Conservation (phyloP, 495 filamentous ascomycete species). For the Chaetomidium leptoderma region DNA sequence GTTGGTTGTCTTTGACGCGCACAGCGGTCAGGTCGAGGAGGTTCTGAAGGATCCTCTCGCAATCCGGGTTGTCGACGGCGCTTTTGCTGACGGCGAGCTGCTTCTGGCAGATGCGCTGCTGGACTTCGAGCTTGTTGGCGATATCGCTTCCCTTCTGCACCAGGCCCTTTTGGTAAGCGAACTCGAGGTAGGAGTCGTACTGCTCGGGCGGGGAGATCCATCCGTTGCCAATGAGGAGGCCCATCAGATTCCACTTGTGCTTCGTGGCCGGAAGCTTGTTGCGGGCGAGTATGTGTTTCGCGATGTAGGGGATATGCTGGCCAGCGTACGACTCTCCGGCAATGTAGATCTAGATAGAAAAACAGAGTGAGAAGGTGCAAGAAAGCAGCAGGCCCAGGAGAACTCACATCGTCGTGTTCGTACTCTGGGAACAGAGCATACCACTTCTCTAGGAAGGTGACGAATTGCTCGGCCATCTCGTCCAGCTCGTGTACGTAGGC, state of each 20-base stretch:
- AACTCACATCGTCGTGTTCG: slow-evolving; percentile 82
- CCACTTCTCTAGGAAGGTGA: slow-evolving; percentile 86
- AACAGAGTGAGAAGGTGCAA: slow-evolving; percentile 17
- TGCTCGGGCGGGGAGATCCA: slow-evolving; percentile 91
- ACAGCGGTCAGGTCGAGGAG: slow-evolving; percentile 59
- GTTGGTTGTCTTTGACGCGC: slow-evolving; percentile 42
- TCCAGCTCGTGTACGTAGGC: slow-evolving; percentile 78
- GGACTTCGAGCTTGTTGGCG: slow-evolving; percentile 54
- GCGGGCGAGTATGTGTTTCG: slow-evolving; percentile 77
- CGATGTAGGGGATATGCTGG: slow-evolving; percentile 95
- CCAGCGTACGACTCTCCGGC: slow-evolving; percentile 96
- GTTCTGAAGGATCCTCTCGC: slow-evolving; percentile 68
- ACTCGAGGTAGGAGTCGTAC: slow-evolving; percentile 82
- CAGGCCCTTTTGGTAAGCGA: slow-evolving; percentile 68
- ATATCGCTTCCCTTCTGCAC: slow-evolving; percentile 59
- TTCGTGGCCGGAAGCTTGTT: slow-evolving; percentile 52
- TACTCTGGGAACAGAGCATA: slow-evolving; percentile 89
- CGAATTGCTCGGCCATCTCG: slow-evolving; percentile 84
- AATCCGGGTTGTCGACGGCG: slow-evolving; percentile 61
- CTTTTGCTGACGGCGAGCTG: slow-evolving; percentile 59
- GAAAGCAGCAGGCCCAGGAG: background rate
- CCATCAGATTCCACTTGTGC: slow-evolving; percentile 73
- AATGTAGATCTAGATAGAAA: slow-evolving; percentile 73
- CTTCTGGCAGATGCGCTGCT: slow-evolving; percentile 52
- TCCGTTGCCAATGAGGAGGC: slow-evolving; percentile 91